Evolutionary conservation across 179 eudicot species (phyloP).

Genomic region (Vitellaria paradoxa): DNA sequence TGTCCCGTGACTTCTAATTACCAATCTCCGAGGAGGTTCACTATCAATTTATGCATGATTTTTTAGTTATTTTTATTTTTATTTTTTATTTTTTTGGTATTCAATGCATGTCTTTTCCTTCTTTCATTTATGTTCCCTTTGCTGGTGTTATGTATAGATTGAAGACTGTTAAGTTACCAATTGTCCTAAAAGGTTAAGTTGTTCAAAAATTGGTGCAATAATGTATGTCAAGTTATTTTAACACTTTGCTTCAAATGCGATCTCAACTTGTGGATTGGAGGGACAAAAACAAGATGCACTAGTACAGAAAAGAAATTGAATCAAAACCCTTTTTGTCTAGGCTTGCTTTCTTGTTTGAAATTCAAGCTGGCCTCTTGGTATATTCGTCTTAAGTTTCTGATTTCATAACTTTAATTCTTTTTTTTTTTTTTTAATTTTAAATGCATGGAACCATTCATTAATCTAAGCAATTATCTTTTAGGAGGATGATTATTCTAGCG

Average conservation of each 20-base stretch:
- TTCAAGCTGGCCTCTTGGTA: slow-evolving; percentile 28
- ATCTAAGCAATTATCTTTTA: not conserved
- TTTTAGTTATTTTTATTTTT: not conserved
- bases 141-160: not conserved
- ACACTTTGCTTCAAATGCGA: too few relatives aligned
- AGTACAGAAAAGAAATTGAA: not conserved
- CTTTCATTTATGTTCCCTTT: not conserved
- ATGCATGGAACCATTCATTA: not conserved
- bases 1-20: not conserved
- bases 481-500: not conserved
- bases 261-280: too few relatives aligned
- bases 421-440: not conserved
- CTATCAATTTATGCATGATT: not conserved
- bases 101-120: not conserved
- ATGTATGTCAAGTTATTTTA: too few relatives aligned
- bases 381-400: not conserved
- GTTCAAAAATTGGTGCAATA: not conserved
- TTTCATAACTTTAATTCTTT: slow-evolving; percentile 3
- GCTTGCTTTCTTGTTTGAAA: not conserved
- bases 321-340: slow-evolving; percentile 25
- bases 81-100: not conserved
- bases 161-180: not conserved
- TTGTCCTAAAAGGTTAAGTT: not conserved
- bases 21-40: not conserved
- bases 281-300: too few relatives aligned